Percentiles rank a stretch among this genome's conserved stretches.
Conservation (phyloP, 106 monocot species). For the Phalaenopsis equestris region DNA sequence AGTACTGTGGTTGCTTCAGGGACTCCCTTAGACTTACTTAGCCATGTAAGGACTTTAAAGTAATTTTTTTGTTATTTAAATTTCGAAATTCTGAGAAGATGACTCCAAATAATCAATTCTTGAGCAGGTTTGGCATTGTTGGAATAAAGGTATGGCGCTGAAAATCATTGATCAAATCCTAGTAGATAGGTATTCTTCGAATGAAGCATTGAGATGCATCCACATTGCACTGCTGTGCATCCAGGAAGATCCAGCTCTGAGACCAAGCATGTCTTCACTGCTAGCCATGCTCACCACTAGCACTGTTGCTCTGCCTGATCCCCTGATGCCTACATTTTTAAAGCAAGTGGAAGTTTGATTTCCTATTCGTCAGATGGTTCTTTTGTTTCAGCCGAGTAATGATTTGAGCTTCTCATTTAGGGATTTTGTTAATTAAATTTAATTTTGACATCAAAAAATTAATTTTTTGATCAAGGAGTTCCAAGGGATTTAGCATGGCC, state of each 20-base stretch:
- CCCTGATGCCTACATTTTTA: conserved; percentile 6
- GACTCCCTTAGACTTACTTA: not conserved
- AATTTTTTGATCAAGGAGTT: too few species aligned
- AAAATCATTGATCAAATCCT: not conserved
- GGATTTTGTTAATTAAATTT: too few species aligned
- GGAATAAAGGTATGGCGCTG: not conserved
- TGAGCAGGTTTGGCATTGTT: conserved; percentile 5
- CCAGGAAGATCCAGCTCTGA: conserved; percentile 10
- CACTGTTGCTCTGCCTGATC: conserved; percentile 7
- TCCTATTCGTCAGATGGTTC: too few species aligned
- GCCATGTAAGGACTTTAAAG: not conserved
- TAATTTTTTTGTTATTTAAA: not conserved
- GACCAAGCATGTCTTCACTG: conserved; percentile 10
- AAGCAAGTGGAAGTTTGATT: not conserved
- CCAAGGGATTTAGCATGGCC: too few species aligned
- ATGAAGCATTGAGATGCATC: conserved; percentile 10
- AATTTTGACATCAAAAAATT: too few species aligned
- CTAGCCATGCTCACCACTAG: conserved; percentile 21
- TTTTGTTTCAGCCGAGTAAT: too few species aligned
- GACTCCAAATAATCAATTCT: not conserved
- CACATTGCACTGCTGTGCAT: conserved; percentile 11
- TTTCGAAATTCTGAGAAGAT: not conserved
- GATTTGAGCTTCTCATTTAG: too few species aligned
- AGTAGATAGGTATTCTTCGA: not conserved
- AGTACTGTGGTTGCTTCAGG: not conserved